phyloP scores from a whole-genome alignment of 1,139 yeast genomes.

The Casaregolazyma suthepensis region DNA sequence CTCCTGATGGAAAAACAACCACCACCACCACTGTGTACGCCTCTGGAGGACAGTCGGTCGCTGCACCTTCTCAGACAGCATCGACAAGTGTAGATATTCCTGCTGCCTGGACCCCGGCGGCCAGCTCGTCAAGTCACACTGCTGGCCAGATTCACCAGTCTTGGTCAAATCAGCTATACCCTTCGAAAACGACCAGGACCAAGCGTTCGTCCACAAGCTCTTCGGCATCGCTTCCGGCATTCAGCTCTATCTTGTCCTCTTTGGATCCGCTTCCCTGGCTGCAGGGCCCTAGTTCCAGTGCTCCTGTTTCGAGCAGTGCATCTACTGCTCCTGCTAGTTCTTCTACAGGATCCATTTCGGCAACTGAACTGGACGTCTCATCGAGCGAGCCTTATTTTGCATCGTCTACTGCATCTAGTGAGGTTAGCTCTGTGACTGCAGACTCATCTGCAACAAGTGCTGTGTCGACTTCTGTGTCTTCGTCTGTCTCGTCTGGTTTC shows the following conservation, averaged over 20 bases:
- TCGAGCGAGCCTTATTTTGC: not conserved
- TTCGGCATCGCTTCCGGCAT: slow-evolving; percentile 5
- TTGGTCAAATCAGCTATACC: not conserved
- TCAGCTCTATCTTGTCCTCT: slow-evolving; percentile 6
- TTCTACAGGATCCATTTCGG: not conserved
- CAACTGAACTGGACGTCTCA: not conserved
- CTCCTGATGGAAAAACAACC: slow-evolving; percentile 13
- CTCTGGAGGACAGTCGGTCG: slow-evolving; percentile 6
- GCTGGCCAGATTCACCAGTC: not conserved
- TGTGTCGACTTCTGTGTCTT: not conserved
- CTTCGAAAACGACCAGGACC: not conserved
- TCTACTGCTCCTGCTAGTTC: not conserved
- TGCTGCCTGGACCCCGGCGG: not conserved
- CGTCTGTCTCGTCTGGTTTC: slow-evolving; percentile 4
- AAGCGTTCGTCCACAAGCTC: slow-evolving; percentile 1
- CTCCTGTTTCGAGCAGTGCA: not conserved
- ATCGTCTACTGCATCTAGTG: not conserved
- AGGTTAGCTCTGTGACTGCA: not conserved
- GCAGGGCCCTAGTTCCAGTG: not conserved
- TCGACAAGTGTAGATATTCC: not conserved
- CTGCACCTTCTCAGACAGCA: slow-evolving; percentile 3
- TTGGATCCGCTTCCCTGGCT: slow-evolving; percentile 1
- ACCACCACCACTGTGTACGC: slow-evolving; percentile 6
- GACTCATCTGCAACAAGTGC: not conserved
- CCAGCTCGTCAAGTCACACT: not conserved